phyloP scores from a whole-genome alignment of 306 rosid genomes.

The Vigna hirtella region DNA sequence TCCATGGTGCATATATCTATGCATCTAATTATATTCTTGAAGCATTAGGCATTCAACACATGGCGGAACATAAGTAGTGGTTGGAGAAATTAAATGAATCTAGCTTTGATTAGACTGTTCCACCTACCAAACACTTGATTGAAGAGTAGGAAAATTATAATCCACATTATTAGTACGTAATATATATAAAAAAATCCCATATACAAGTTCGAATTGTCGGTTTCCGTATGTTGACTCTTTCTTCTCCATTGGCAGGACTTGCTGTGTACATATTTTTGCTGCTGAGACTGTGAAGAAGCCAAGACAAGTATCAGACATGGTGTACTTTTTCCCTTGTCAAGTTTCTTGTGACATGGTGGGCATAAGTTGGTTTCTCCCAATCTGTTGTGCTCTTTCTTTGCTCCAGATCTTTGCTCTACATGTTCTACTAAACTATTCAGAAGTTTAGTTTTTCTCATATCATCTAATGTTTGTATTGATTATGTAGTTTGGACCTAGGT shows the following conservation, averaged over 20 bases:
- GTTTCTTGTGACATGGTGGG: slow-evolving; percentile 43
- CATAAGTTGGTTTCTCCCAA: slow-evolving; percentile 40
- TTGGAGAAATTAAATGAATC: slow-evolving; percentile 28
- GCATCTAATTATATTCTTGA: slow-evolving; percentile 35
- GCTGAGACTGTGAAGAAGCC: slow-evolving; percentile 49
- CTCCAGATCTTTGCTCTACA: slow-evolving; percentile 31
- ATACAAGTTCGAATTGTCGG: slow-evolving; percentile 38
- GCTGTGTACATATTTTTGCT: slow-evolving; percentile 49
- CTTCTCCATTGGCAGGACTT: slow-evolving; percentile 45
- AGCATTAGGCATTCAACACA: slow-evolving; percentile 44
- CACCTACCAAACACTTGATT: slow-evolving; percentile 47
- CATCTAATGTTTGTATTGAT: slow-evolving; percentile 33
- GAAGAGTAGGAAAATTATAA: slow-evolving; percentile 36
- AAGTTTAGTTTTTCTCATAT: slow-evolving; percentile 40
- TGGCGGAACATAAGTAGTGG: slow-evolving; percentile 40
- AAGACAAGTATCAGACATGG: slow-evolving; percentile 41
- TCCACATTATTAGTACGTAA: slow-evolving; percentile 13
- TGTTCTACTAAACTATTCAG: slow-evolving; percentile 38
- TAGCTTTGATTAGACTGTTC: slow-evolving; percentile 43
- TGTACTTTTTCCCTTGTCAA: slow-evolving; percentile 41
- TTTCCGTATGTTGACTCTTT: slow-evolving; percentile 41
- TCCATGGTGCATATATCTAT: slow-evolving; percentile 24
- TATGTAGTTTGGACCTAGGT: slow-evolving; percentile 41
- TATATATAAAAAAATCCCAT: slow-evolving; percentile 34
- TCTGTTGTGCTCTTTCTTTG: slow-evolving; percentile 32